phyloP scores from a whole-genome alignment of 2,329 filamentous ascomycete species.

The Monilinia polystroma region DNA sequence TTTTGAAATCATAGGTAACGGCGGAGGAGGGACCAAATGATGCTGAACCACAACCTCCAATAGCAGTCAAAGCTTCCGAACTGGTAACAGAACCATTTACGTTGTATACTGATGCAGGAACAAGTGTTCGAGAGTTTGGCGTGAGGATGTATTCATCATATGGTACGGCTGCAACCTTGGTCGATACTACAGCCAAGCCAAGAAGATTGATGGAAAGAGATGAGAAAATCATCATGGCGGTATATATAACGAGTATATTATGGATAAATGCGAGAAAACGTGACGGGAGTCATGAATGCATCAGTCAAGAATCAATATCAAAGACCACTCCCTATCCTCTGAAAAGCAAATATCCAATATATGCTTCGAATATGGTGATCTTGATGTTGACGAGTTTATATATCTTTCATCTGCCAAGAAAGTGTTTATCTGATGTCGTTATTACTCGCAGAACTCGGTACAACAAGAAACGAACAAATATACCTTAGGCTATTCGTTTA shows the following conservation, averaged over 20 bases:
- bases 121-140: slow-evolving; percentile 36
- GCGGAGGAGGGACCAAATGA: slow-evolving; percentile 39
- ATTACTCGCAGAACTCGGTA: background rate
- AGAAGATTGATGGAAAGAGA: background rate
- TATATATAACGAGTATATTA: background rate
- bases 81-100: slow-evolving; percentile 39
- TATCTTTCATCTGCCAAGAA: background rate
- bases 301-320: background rate
- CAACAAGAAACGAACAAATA: background rate
- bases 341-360: no score
- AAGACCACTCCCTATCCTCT: background rate
- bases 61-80: slow-evolving; percentile 26
- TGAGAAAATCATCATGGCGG: background rate
- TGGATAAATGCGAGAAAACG: no score
- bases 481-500: background rate
- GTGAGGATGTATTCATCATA: slow-evolving; percentile 42
- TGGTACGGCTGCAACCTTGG: slow-evolving; percentile 28
- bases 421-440: background rate
- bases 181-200: background rate
- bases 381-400: background rate
- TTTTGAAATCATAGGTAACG: slow-evolving; percentile 44
- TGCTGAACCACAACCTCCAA: slow-evolving; percentile 20
- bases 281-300: background rate
- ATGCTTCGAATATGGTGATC: background rate
- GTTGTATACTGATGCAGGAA: slow-evolving; percentile 35